phyloP scores from a whole-genome alignment of 768 basidiomycete species.

The Mycena floridula region DNA sequence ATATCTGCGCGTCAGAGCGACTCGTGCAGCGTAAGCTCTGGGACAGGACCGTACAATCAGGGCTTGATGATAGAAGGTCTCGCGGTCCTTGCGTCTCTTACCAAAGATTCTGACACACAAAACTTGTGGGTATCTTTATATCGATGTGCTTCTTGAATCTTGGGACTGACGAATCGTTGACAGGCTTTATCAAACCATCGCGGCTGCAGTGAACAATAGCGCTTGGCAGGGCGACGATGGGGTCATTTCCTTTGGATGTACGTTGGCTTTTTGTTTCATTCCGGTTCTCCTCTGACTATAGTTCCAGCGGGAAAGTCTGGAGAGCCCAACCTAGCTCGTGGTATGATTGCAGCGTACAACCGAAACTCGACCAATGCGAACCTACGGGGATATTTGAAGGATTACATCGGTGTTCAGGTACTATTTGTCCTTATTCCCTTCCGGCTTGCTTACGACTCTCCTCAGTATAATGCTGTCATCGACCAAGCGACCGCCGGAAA shows the following conservation, averaged over 20 bases:
- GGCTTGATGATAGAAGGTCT: conserved; percentile 10
- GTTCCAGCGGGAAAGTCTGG: not conserved
- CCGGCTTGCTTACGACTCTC: conserved; percentile 1
- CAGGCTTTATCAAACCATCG: not conserved
- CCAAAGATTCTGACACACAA: conserved; percentile 2
- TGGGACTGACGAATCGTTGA: not conserved
- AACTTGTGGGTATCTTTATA: not conserved
- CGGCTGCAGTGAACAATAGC: not conserved
- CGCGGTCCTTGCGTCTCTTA: conserved; percentile 7
- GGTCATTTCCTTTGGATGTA: not conserved
- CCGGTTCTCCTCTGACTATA: not conserved
- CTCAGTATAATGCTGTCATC: conserved; percentile 10
- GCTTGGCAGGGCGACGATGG: not conserved
- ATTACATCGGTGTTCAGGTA: conserved; percentile 9
- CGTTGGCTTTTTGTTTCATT: not conserved
- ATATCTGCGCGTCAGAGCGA: conserved; percentile 3
- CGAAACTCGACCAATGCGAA: conserved; percentile 5
- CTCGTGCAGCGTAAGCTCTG: conserved; percentile 2
- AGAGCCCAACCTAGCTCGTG: conserved; percentile 4
- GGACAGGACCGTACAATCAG: conserved; percentile 2
- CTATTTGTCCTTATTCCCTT: not conserved
- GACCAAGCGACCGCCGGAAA: conserved; percentile 9
- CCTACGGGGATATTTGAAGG: conserved; percentile 1
- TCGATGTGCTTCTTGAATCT: not conserved
- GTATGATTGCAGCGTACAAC: conserved; percentile 5